Base-by-base conservation (phyloP, 2,329 filamentous ascomycete genomes). In the Penicillium sp. region DNA sequence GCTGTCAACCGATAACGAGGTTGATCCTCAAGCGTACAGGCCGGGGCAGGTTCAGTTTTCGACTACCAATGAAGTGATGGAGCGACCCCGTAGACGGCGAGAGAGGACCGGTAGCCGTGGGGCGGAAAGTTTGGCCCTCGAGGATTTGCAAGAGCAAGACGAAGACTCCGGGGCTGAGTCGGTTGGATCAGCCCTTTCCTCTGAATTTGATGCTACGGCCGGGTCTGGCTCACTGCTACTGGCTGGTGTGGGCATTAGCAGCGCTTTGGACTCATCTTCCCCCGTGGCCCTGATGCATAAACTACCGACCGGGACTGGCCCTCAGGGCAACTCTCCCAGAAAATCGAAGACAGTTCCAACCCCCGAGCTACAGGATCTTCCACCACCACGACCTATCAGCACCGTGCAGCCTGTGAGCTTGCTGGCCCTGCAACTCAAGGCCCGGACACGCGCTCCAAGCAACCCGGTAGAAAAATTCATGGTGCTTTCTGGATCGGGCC, bases 1-100 rank as follows among this genome's bases (percentile, higher is more conserved):
- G 45, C 78, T 88, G 75, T 88, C 85, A 0, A 87, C 85, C 1
- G 86, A 88, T 59, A 87, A 87, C 62, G 86, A 88, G 60, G 69
- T 83, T 29, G 83, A 85, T 50, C 75, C 81, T 0, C 77, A 79
- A 8, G 74, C 77, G 1, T 84, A 83, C 69, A 81, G 79, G 64
- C 79, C 81, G 59, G 80, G 82, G 50, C 78, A 83, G 52, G 77
- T 84, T 42, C 79, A 81, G 45, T 78, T 77, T 56, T 73, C 76
- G n/a, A 63, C 60, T 3, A 65, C 71, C 54, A 68, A 74, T 54
- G 70, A 77, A 59, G 58, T 76, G 27, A 65, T 73, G n/a, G 70
- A 74, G 43, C 67, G 68, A 51, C 69, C 68, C 27, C 69, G 64
- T 25, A 62, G 65, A 44, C 62, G 66, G 23, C 62, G 61, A 25